Evolutionary conservation across 805 yeast genomes (phyloP).

Genomic region (Saccharomycopsis lassenensis): DNA sequence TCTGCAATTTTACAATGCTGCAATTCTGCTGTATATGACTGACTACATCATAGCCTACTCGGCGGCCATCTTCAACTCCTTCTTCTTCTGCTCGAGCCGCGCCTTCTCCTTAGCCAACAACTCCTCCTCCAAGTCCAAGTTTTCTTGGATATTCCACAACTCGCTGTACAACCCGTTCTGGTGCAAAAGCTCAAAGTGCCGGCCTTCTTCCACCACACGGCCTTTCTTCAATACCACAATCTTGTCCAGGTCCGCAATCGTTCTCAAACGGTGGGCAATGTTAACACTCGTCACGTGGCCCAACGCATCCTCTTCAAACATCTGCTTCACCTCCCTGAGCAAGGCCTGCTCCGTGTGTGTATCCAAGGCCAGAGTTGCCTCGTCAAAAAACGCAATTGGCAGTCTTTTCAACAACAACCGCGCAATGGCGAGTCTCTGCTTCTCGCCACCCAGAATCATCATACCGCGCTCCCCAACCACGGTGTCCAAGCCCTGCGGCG

Average conservation of each 20-base stretch:
- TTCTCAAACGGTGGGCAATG: slow-evolving; percentile 88
- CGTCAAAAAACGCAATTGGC: slow-evolving; percentile 90
- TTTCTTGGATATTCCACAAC: slow-evolving; percentile 90
- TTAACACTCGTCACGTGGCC: slow-evolving; percentile 62
- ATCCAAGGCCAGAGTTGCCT: slow-evolving; percentile 93
- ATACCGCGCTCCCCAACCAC: slow-evolving; percentile 95
- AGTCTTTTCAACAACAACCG: slow-evolving; percentile 78
- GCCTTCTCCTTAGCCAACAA: slow-evolving; percentile 24
- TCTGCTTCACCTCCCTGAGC: slow-evolving; percentile 57
- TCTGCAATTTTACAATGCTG: no score
- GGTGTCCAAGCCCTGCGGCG: slow-evolving; percentile 80
- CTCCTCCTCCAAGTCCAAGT: slow-evolving; percentile 40
- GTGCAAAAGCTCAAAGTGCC: slow-evolving; percentile 52
- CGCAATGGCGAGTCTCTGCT: slow-evolving; percentile 90
- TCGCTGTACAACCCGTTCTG: slow-evolving; percentile 58
- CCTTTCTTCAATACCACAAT: slow-evolving; percentile 82
- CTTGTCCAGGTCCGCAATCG: slow-evolving; percentile 89
- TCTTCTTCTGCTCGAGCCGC: slow-evolving; percentile 14
- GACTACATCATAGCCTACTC: no score
- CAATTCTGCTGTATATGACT: no score
- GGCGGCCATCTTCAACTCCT: slow-evolving; percentile 3
- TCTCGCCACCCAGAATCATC: slow-evolving; percentile 99
- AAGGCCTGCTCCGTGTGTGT: slow-evolving; percentile 91
- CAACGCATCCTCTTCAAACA: slow-evolving; percentile 36
- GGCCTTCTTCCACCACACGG: slow-evolving; percentile 76